Conservation (phyloP, 495 filamentous ascomycete genomes). For the Trichoderma gamsii region DNA sequence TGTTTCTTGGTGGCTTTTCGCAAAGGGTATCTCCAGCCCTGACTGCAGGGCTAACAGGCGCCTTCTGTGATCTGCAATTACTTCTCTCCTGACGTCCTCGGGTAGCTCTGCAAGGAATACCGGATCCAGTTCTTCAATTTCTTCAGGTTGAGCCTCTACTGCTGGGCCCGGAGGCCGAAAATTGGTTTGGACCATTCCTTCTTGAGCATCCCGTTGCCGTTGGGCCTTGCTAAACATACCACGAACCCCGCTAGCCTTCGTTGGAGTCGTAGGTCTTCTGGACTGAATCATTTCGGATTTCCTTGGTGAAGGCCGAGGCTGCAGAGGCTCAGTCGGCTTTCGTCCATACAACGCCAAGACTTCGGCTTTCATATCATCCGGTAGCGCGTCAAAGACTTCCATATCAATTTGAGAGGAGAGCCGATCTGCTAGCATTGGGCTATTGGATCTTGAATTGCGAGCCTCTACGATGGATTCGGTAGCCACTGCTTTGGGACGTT, state of each 20-base stretch:
- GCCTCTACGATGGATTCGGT: conserved; percentile 1
- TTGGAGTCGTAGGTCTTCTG: conserved; percentile 51
- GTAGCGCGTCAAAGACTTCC: conserved; percentile 69
- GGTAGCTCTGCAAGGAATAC: conserved; percentile 78
- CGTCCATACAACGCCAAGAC: conserved; percentile 61
- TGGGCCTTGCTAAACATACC: conserved; percentile 41
- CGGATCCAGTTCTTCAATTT: conserved; percentile 49
- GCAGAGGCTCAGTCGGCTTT: conserved; percentile 31
- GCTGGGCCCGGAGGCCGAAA: conserved; percentile 42
- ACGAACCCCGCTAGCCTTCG: conserved; percentile 51
- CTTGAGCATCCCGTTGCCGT: conserved; percentile 35
- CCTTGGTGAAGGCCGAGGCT: conserved; percentile 52
- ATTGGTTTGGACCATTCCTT: conserved; percentile 58
- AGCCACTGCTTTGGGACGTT: conserved; percentile 23
- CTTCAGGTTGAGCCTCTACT: conserved; percentile 19
- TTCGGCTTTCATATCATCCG: conserved; percentile 77
- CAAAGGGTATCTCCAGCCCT: conserved; percentile 21
- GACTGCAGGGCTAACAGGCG: conserved; percentile 40
- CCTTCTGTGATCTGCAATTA: conserved; percentile 65
- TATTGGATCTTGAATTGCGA: conserved; percentile 31
- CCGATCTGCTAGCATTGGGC: conserved; percentile 32
- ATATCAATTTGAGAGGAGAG: conserved; percentile 54
- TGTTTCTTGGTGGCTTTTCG: background rate
- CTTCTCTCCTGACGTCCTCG: conserved; percentile 69
- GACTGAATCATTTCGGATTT: conserved; percentile 43